These are phyloP conservation scores for Lentinula sp. DNA, from an alignment of 768 basidiomycete species.

Conservation along the genomic window DNA sequence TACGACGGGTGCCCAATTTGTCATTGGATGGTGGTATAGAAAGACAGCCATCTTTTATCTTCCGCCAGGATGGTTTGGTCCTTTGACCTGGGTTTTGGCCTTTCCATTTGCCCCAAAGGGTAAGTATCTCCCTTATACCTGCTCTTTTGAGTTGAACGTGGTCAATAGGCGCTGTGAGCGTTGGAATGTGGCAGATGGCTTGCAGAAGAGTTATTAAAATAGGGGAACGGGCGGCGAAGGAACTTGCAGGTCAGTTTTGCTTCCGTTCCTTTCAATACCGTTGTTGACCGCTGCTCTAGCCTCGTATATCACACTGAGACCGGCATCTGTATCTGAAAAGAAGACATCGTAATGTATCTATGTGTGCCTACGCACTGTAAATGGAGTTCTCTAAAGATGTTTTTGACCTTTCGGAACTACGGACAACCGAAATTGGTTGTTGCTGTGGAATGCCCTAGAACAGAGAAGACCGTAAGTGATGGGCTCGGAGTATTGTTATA, in stretches of 20 bases:
- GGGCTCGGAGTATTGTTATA: background rate
- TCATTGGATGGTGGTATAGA: slow-evolving; percentile 88
- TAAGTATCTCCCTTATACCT: slow-evolving; percentile 25
- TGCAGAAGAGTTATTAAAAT: slow-evolving; percentile 79
- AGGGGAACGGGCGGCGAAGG: slow-evolving; percentile 69
- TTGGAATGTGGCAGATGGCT: slow-evolving; percentile 93
- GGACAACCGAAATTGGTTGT: background rate
- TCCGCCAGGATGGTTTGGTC: slow-evolving; percentile 86
- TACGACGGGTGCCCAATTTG: slow-evolving; percentile 84
- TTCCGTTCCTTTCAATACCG: background rate
- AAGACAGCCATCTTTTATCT: slow-evolving; percentile 90
- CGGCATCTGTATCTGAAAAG: slow-evolving; percentile 1
- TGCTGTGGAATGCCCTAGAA: background rate
- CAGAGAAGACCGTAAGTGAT: background rate
- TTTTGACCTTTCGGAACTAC: background rate
- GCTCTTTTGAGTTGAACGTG: background rate
- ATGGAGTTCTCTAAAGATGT: background rate
- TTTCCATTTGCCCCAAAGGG: slow-evolving; percentile 90
- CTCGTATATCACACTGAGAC: background rate
- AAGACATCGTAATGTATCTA: background rate
- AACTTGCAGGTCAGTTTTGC: slow-evolving; percentile 39
- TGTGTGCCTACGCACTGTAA: background rate
- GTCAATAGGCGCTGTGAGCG: slow-evolving; percentile 77
- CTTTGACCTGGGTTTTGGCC: slow-evolving; percentile 80
- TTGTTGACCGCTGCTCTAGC: background rate